Conservation (phyloP, 2,329 filamentous ascomycete genomes). For the Phialocephala subalpina region DNA sequence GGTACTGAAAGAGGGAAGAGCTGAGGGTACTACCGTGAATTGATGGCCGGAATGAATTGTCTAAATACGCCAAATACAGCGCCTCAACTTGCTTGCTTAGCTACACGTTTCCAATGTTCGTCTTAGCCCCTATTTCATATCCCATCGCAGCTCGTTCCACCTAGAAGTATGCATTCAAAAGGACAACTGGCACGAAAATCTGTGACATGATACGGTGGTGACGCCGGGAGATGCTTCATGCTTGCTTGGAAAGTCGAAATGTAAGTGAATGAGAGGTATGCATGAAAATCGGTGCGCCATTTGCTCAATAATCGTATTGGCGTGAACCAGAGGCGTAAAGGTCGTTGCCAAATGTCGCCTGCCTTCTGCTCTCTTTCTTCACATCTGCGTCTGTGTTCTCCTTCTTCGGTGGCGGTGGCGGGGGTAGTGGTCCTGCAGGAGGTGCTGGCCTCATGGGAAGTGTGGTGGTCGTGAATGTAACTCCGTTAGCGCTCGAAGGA, state of each 20-base stretch:
- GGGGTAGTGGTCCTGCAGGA: slow-evolving; percentile 64
- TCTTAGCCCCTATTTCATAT: slow-evolving; percentile 14
- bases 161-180: slow-evolving; percentile 18
- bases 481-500: slow-evolving; percentile 53
- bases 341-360: slow-evolving; percentile 58
- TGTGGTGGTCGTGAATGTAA: slow-evolving; percentile 57
- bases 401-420: slow-evolving; percentile 60
- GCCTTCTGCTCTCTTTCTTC: slow-evolving; percentile 60
- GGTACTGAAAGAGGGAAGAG: slow-evolving; percentile 32
- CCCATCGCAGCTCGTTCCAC: slow-evolving; percentile 6
- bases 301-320: slow-evolving; percentile 27
- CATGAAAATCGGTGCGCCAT: slow-evolving; percentile 11
- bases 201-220: slow-evolving; percentile 18
- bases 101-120: slow-evolving; percentile 7
- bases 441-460: slow-evolving; percentile 71
- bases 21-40: slow-evolving; percentile 19
- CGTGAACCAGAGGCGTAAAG: slow-evolving; percentile 38
- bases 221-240: slow-evolving; percentile 33
- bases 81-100: slow-evolving; percentile 20
- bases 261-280: slow-evolving; percentile 12
- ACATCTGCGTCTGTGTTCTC: slow-evolving; percentile 52
- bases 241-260: slow-evolving; percentile 25
- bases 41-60: slow-evolving; percentile 18
- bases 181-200: slow-evolving; percentile 8
- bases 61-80: slow-evolving; percentile 32